Evolutionary conservation across 2,329 filamentous ascomycete species (phyloP).

Genomic region (Fusarium multiceps): DNA sequence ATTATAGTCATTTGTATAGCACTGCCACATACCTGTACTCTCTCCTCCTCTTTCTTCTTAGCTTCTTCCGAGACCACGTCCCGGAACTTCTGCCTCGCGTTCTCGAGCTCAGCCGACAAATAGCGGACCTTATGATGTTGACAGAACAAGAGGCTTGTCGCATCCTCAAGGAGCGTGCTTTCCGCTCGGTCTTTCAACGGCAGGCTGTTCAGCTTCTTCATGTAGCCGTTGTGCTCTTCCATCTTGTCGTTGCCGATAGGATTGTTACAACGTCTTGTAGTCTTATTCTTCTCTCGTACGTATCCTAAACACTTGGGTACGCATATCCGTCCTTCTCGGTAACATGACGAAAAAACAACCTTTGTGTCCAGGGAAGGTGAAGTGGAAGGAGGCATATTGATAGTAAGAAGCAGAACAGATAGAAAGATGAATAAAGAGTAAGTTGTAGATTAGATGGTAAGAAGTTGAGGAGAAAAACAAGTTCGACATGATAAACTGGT

Average conservation of each 20-base stretch:
- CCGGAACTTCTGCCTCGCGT: rapidly evolving
- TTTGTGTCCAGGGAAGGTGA: not conserved
- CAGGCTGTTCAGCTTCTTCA: rapidly evolving
- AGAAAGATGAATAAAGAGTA: not conserved
- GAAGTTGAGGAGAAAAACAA: not conserved
- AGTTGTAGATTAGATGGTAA: not conserved
- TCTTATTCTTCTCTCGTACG: too few species aligned
- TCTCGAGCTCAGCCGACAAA: not conserved
- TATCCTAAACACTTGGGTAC: too few species aligned
- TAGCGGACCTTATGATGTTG: rapidly evolving
- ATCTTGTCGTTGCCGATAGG: not conserved
- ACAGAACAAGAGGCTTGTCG: not conserved
- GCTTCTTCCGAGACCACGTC: rapidly evolving
- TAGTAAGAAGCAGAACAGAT: not conserved
- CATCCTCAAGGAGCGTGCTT: not conserved
- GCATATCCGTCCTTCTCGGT: not conserved
- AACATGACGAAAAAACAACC: not conserved
- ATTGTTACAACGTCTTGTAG: too few species aligned
- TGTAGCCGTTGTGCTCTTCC: rapidly evolving
- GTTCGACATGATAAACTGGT: not conserved
- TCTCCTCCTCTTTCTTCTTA: not conserved
- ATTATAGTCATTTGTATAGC: not conserved
- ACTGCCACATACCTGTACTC: not conserved
- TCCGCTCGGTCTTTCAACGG: rapidly evolving
- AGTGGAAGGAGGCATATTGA: not conserved